Evolutionary conservation across 768 basidiomycete genomes (phyloP).

Genomic region (Albatrellus ellisii): DNA sequence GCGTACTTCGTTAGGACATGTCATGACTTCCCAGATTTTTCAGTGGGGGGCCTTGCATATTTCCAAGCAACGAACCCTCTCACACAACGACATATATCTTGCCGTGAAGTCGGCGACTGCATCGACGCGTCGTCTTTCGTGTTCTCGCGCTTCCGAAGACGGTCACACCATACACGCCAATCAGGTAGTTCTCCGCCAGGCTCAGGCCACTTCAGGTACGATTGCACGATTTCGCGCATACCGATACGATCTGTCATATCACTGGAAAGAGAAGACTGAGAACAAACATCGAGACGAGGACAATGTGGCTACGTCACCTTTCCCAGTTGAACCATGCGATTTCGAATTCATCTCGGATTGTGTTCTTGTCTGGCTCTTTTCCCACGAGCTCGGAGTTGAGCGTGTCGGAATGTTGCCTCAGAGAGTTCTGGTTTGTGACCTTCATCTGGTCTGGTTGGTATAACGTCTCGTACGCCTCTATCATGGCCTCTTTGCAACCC

Average conservation of each 20-base stretch:
- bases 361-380: constrained; percentile 13
- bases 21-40: not conserved
- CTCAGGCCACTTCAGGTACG: constrained; percentile 38
- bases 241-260: constrained; percentile 67
- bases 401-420: too few relatives aligned
- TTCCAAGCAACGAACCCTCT: constrained; percentile 14
- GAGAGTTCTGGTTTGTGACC: not conserved
- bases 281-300: constrained; percentile 5
- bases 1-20: too few relatives aligned
- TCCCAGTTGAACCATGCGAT: constrained; percentile 58
- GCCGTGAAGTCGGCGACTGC: not conserved
- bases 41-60: not conserved
- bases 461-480: constrained; percentile 44
- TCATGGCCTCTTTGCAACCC: constrained; percentile 61
- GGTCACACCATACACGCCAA: constrained; percentile 38
- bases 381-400: constrained; percentile 4
- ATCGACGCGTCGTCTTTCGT: not conserved
- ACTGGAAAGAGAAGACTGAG: constrained; percentile 22
- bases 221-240: constrained; percentile 36
- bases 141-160: not conserved
- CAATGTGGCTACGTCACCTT: constrained; percentile 31
- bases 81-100: constrained; percentile 10
- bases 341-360: constrained; percentile 49
- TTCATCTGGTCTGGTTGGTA: constrained; percentile 18
- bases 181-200: constrained; percentile 35